Evolutionary conservation across 1,284 basidiomycete genomes (phyloP).

Genomic region (Naganishia sp.): DNA sequence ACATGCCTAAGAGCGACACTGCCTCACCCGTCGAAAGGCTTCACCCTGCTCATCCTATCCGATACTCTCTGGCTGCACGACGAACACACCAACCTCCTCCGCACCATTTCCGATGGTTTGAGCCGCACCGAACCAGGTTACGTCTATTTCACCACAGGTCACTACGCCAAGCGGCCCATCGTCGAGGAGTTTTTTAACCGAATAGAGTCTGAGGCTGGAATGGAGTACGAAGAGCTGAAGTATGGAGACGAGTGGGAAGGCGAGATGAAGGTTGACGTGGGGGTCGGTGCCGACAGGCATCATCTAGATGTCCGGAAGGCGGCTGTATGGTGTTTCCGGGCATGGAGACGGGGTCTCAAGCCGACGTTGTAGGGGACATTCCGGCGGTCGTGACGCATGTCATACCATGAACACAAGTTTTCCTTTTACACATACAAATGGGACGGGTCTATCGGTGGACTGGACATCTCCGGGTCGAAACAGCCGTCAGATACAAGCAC

Average conservation of each 20-base stretch:
- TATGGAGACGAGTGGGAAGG: slow-evolving; percentile 28
- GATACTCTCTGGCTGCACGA: slow-evolving; percentile 32
- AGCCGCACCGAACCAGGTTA: slow-evolving; percentile 27
- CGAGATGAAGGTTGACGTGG: slow-evolving; percentile 29
- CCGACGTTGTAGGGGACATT: not conserved
- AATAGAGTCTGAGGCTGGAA: slow-evolving; percentile 12
- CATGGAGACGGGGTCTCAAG: slow-evolving; percentile 11
- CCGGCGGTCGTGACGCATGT: not conserved
- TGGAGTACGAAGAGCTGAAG: slow-evolving; percentile 27
- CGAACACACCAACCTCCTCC: slow-evolving; percentile 33
- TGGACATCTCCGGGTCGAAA: too few species aligned
- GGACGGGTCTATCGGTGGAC: not conserved
- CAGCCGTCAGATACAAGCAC: not conserved
- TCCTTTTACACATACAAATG: not conserved
- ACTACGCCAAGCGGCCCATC: slow-evolving; percentile 31
- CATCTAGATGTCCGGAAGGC: slow-evolving; percentile 27
- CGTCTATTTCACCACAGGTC: slow-evolving; percentile 27
- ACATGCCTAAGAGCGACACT: not conserved
- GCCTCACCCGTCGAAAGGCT: slow-evolving; percentile 9
- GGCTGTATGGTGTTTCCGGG: slow-evolving; percentile 32
- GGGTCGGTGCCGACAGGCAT: slow-evolving; percentile 2
- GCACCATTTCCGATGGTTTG: slow-evolving; percentile 31
- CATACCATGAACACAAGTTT: not conserved
- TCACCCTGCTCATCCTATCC: slow-evolving; percentile 29
- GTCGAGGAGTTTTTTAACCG: slow-evolving; percentile 28